These are phyloP conservation scores for Prunus armeniaca DNA, from an alignment of 306 rosid genomes.

Conservation along the genomic window DNA sequence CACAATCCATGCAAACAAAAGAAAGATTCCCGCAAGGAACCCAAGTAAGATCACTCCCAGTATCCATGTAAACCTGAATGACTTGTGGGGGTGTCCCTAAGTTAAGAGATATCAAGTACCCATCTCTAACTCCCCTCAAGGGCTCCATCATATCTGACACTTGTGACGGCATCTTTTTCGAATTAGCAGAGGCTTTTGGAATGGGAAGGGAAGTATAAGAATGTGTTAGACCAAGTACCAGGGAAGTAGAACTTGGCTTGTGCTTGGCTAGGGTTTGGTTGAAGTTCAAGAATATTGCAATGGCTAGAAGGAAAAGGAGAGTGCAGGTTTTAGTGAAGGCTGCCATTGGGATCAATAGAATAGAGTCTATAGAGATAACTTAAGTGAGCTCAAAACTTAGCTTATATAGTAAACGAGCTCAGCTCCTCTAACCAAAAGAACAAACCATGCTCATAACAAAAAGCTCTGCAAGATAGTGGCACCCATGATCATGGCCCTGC, in stretches of 20 bases:
- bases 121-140: conserved; percentile 49
- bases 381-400: not conserved
- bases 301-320: conserved; percentile 15
- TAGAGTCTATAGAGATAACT: not conserved
- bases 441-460: not conserved
- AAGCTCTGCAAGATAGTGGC: conserved; percentile 5
- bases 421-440: too few relatives aligned
- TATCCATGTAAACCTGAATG: conserved; percentile 51
- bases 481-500: conserved; percentile 3
- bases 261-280: conserved; percentile 23
- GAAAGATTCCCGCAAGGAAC: conserved; percentile 56
- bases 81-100: conserved; percentile 54
- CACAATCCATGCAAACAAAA: conserved; percentile 49
- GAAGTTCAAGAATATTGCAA: conserved; percentile 7
- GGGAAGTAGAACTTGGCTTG: conserved; percentile 5
- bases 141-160: conserved; percentile 34
- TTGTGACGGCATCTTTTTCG: conserved; percentile 20
- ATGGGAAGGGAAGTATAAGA: conserved; percentile 29
- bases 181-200: conserved; percentile 18
- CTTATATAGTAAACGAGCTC: not conserved
- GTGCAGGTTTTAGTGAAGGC: not conserved
- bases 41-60: conserved; percentile 63
- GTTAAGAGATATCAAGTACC: conserved; percentile 40
- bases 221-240: conserved; percentile 39
- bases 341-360: conserved; percentile 1